These are phyloP conservation scores for Zasmidium angulare DNA, from an alignment of 2,329 filamentous ascomycete species.

Conservation along the genomic window DNA sequence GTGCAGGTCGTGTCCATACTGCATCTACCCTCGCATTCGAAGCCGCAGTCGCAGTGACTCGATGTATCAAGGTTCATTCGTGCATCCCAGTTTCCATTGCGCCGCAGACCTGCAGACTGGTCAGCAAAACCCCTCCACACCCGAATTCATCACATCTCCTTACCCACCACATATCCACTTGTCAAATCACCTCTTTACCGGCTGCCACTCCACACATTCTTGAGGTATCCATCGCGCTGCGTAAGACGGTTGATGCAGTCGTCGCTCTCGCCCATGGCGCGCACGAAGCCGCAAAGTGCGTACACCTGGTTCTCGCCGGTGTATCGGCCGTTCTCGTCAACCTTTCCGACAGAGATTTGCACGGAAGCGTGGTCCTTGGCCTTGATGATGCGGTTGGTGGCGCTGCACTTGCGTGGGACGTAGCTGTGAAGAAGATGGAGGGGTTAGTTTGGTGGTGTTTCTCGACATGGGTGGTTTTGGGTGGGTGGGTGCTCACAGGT, in stretches of 20 bases:
- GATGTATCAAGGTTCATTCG: background rate
- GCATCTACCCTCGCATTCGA: background rate
- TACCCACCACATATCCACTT: slow-evolving; percentile 15
- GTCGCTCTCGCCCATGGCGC: slow-evolving; percentile 96
- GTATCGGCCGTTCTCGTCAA: slow-evolving; percentile 97
- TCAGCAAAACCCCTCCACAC: slow-evolving; percentile 3
- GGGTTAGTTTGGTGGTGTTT: slow-evolving; percentile 23
- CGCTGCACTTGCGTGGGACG: slow-evolving; percentile 98
- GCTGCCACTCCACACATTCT: slow-evolving; percentile 87
- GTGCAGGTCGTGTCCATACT: background rate
- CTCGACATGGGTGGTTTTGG: background rate
- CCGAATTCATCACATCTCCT: background rate
- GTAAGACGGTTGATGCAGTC: slow-evolving; percentile 93
- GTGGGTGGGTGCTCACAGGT: slow-evolving; percentile 71
- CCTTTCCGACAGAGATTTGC: slow-evolving; percentile 95
- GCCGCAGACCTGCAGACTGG: background rate
- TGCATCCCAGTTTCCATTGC: background rate
- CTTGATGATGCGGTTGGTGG: slow-evolving; percentile 99
- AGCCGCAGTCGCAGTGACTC: background rate
- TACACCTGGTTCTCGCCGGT: slow-evolving; percentile 97
- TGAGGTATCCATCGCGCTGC: slow-evolving; percentile 94
- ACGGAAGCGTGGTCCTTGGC: slow-evolving; percentile 99
- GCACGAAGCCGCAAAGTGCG: slow-evolving; percentile 95
- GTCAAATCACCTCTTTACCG: slow-evolving; percentile 49
- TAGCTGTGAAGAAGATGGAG: slow-evolving; percentile 63